A percentile compares a stretch with the other conserved stretches of the same genome.
These are phyloP conservation scores for Coemansia sp. DNA, from an alignment of 192 early-diverging fungal genomes.

Conservation along the genomic window DNA sequence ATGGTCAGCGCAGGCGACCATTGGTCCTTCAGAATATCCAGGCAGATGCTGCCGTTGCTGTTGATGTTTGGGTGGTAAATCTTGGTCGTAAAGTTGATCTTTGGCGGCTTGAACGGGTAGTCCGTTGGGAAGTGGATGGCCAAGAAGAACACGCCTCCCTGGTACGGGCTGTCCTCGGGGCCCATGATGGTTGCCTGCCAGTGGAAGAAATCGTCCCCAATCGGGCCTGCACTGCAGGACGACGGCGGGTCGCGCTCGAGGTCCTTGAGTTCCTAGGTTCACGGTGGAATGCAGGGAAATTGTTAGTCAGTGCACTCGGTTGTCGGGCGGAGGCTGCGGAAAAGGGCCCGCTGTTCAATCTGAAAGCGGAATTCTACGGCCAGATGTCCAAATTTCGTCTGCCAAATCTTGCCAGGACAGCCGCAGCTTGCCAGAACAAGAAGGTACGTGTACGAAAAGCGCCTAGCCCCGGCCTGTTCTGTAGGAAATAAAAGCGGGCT, in stretches of 20 bases:
- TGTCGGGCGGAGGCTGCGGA: too few relatives aligned
- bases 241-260: slow-evolving; percentile 96
- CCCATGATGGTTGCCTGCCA: slow-evolving; percentile 99
- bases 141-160: slow-evolving; percentile 95
- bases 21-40: slow-evolving; percentile 98
- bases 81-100: slow-evolving; percentile 93
- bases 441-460: too few relatives aligned
- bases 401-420: too few relatives aligned
- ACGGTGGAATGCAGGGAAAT: not conserved
- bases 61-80: slow-evolving; percentile 99
- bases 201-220: slow-evolving; percentile 87
- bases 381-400: too few relatives aligned
- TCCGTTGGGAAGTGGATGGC: slow-evolving; percentile 97
- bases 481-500: too few relatives aligned
- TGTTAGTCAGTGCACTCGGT: too few relatives aligned
- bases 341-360: too few relatives aligned
- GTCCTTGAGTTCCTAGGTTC: slow-evolving; percentile 81
- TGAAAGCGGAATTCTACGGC: too few relatives aligned
- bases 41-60: slow-evolving; percentile 94
- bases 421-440: too few relatives aligned
- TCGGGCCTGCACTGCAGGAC: slow-evolving; percentile 94
- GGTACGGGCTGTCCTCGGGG: slow-evolving; percentile 87
- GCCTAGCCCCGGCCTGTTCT: too few relatives aligned
- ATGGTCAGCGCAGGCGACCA: slow-evolving; percentile 99
- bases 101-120: slow-evolving; percentile 98